These are phyloP conservation scores for Celoporthe dispersa DNA, from an alignment of 2,329 filamentous ascomycete genomes.

Conservation along the genomic window DNA sequence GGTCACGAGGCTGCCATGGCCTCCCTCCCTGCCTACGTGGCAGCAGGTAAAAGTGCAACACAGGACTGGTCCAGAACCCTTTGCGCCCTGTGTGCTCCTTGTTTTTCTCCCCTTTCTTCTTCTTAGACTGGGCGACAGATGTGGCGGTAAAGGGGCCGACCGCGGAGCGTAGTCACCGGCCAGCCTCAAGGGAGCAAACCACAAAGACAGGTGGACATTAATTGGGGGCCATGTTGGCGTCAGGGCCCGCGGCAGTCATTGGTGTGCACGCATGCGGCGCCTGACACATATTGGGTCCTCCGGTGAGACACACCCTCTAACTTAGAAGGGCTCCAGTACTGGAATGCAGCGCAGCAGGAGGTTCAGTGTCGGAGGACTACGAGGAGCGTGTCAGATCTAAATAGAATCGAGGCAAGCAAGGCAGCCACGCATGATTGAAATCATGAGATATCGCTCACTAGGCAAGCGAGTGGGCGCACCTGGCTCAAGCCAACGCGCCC, in stretches of 20 bases:
- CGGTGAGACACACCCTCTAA: neutral
- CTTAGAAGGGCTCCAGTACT: neutral
- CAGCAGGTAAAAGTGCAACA: neutral
- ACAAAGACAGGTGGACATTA: neutral
- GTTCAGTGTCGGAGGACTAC: neutral
- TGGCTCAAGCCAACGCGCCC: neutral
- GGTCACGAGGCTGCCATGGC: neutral
- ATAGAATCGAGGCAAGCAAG: neutral
- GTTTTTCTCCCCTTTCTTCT: neutral
- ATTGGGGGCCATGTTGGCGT: neutral
- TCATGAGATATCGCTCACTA: neutral
- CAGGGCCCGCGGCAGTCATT: neutral
- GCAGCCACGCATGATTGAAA: neutral
- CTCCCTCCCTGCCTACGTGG: constrained; percentile 8
- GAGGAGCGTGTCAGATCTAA: constrained; percentile 7
- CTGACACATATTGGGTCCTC: neutral
- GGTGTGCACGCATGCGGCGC: neutral
- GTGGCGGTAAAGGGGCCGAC: neutral
- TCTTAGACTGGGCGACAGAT: neutral
- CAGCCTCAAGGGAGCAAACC: neutral
- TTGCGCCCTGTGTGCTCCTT: neutral
- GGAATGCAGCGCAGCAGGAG: constrained; percentile 9
- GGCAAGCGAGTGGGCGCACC: constrained; percentile 15
- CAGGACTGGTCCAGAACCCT: constrained; percentile 1
- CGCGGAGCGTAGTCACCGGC: neutral